phyloP scores from a whole-genome alignment of 805 yeast genomes.

The Yueomyces sp. region DNA sequence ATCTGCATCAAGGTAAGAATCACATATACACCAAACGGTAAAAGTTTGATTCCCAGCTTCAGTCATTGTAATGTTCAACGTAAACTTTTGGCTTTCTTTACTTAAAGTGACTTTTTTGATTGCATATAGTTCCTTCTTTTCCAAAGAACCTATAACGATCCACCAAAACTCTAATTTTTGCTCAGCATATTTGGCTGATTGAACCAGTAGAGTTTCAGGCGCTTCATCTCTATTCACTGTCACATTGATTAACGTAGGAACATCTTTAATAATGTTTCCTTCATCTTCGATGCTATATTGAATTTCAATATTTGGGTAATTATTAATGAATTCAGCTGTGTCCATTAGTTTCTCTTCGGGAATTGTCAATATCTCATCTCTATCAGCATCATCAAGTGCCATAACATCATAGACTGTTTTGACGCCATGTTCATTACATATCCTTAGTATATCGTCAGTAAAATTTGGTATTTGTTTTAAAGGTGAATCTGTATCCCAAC shows the following conservation, averaged over 20 bases:
- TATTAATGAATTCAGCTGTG: slow-evolving; percentile 82
- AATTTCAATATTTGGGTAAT: slow-evolving; percentile 75
- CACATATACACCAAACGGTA: slow-evolving; percentile 79
- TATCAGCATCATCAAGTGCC: slow-evolving; percentile 56
- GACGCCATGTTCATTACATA: slow-evolving; percentile 43
- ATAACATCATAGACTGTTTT: slow-evolving; percentile 72
- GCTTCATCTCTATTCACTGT: slow-evolving; percentile 64
- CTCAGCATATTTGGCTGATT: slow-evolving; percentile 45
- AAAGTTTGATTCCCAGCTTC: slow-evolving; percentile 47
- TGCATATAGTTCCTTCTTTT: slow-evolving; percentile 50
- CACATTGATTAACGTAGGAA: slow-evolving; percentile 32
- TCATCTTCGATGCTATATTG: slow-evolving; percentile 35
- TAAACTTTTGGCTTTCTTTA: slow-evolving; percentile 38
- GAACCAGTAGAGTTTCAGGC: slow-evolving; percentile 49
- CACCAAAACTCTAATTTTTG: slow-evolving; percentile 60
- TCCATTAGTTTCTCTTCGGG: slow-evolving; percentile 36
- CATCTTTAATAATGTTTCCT: slow-evolving; percentile 21
- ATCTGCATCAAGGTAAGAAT: slow-evolving; percentile 86
- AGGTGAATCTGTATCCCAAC: slow-evolving; percentile 71
- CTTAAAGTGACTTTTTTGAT: slow-evolving; percentile 50
- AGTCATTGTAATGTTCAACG: slow-evolving; percentile 44
- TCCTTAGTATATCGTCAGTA: slow-evolving; percentile 29
- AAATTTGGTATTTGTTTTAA: slow-evolving; percentile 74
- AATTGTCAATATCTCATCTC: slow-evolving; percentile 48
- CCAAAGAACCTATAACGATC: slow-evolving; percentile 66